phyloP scores from a whole-genome alignment of 163 green algal genomes.

The Scenedesmus sp. region DNA sequence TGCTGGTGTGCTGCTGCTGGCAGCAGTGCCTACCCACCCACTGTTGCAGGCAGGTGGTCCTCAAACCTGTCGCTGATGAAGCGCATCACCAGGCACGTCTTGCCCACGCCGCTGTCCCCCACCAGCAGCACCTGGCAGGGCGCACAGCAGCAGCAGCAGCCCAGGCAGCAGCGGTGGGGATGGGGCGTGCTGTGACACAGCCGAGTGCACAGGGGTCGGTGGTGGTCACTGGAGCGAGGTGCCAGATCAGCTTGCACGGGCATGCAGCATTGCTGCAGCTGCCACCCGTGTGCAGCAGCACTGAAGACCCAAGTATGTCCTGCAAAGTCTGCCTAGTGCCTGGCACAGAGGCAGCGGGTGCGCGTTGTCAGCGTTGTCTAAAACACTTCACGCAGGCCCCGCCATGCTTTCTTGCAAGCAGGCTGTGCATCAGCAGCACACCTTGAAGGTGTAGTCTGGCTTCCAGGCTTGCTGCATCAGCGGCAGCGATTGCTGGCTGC shows the following conservation, averaged over 20 bases:
- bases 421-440: background rate
- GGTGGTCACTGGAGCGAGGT: background rate
- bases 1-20: background rate
- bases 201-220: background rate
- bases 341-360: too few species aligned
- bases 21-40: conserved; percentile 69
- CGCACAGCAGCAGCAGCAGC: background rate
- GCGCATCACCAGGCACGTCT: conserved; percentile 89
- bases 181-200: too few species aligned
- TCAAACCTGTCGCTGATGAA: conserved; percentile 89
- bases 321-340: too few species aligned
- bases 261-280: background rate
- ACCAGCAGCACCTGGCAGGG: conserved; percentile 84
- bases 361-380: too few species aligned
- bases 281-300: too few species aligned
- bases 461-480: conserved; percentile 26
- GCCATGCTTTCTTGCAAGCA: background rate
- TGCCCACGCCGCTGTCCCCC: conserved; percentile 90
- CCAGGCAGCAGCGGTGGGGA: too few species aligned
- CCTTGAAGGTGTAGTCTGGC: conserved; percentile 51
- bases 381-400: background rate
- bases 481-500: conserved; percentile 27
- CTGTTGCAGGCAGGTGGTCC: conserved; percentile 81
- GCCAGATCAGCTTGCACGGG: background rate
- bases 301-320: too few species aligned